Evolutionary conservation across 306 rosid species (phyloP).

Genomic region (Cajanus cajan): DNA sequence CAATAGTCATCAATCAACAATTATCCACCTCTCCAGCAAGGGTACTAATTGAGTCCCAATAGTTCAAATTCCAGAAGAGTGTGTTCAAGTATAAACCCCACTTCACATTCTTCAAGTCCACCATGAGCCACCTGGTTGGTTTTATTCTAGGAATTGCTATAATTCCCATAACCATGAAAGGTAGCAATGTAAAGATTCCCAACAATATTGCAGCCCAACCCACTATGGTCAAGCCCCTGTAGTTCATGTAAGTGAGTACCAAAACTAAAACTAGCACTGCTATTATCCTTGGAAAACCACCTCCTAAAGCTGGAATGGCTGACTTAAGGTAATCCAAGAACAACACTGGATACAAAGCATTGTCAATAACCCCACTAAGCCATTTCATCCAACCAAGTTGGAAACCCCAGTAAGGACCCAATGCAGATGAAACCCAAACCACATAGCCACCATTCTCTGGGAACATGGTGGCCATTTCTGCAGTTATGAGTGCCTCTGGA

Average conservation of each 20-base stretch:
- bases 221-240: slow-evolving; percentile 63
- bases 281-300: slow-evolving; percentile 48
- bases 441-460: slow-evolving; percentile 75
- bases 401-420: slow-evolving; percentile 70
- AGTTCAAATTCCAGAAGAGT: slow-evolving; percentile 75
- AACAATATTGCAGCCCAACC: slow-evolving; percentile 59
- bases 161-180: slow-evolving; percentile 62
- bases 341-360: slow-evolving; percentile 62
- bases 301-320: slow-evolving; percentile 50
- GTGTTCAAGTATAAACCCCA: slow-evolving; percentile 67
- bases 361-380: slow-evolving; percentile 72
- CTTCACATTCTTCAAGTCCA: slow-evolving; percentile 45
- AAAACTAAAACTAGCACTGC: slow-evolving; percentile 43
- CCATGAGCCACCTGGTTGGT: slow-evolving; percentile 54
- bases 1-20: no score
- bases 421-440: slow-evolving; percentile 70
- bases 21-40: slow-evolving; percentile 66
- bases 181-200: slow-evolving; percentile 64
- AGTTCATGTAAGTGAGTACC: slow-evolving; percentile 62
- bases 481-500: slow-evolving; percentile 69
- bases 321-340: slow-evolving; percentile 65
- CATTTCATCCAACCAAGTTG: slow-evolving; percentile 78
- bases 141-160: slow-evolving; percentile 50
- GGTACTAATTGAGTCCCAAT: slow-evolving; percentile 71
- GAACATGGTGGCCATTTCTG: slow-evolving; percentile 69